Conservation (phyloP, 2,329 filamentous ascomycete species). For the Calonectria leucothoes region DNA sequence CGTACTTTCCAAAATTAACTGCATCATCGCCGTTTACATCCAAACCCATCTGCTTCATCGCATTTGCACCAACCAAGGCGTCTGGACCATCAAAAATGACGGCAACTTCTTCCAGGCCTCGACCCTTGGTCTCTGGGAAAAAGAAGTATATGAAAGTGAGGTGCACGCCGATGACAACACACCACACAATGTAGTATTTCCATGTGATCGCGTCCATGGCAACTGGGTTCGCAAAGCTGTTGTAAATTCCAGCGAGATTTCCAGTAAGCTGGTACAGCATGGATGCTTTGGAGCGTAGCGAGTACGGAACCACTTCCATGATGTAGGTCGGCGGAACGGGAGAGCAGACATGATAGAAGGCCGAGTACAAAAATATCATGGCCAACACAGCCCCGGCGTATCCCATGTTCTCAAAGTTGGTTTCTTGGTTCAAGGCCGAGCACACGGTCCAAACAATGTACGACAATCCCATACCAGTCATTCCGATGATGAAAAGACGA, state of each 20-base stretch:
- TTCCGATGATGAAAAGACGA: constrained; percentile 51
- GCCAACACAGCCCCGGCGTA: constrained; percentile 59
- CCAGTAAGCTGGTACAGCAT: constrained; percentile 45
- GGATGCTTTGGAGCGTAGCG: constrained; percentile 43
- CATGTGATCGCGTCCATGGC: constrained; percentile 53
- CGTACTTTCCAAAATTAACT: constrained; percentile 1
- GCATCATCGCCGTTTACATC: constrained; percentile 17
- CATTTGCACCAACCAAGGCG: constrained; percentile 30
- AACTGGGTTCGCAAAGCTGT: constrained; percentile 57
- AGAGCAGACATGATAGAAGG: constrained; percentile 48
- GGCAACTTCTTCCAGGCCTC: constrained; percentile 37
- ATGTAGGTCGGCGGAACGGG: constrained; percentile 57
- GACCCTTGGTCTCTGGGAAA: constrained; percentile 39
- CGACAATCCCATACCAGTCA: constrained; percentile 49
- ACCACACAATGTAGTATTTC: constrained; percentile 59
- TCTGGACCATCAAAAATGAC: constrained; percentile 39
- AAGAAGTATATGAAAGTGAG: constrained; percentile 43
- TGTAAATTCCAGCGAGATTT: constrained; percentile 47
- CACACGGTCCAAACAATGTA: constrained; percentile 55
- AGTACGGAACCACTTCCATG: constrained; percentile 55
- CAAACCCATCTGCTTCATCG: constrained; percentile 32
- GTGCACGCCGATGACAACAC: constrained; percentile 43
- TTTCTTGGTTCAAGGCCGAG: constrained; percentile 49
- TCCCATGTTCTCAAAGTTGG: constrained; percentile 34
- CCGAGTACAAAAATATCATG: constrained; percentile 41